Evolutionary conservation across 257 asterid species (phyloP).

Genomic region (Solanum arcanum): DNA sequence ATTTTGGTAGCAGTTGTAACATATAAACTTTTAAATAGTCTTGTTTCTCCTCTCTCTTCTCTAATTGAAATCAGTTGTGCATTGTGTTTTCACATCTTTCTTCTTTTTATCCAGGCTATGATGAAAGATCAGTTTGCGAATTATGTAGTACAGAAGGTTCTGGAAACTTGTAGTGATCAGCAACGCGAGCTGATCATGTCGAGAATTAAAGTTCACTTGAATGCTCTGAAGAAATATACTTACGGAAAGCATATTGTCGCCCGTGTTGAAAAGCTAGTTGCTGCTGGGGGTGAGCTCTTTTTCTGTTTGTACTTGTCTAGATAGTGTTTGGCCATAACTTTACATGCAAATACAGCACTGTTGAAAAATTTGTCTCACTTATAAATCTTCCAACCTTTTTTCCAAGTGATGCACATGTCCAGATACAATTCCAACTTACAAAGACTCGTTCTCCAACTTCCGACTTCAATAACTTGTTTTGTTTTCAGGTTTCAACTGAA

Average conservation of each 20-base stretch:
- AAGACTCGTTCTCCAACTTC: background rate
- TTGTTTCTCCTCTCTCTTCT: background rate
- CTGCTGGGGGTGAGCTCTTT: constrained; percentile 55
- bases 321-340: background rate
- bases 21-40: background rate
- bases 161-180: constrained; percentile 80
- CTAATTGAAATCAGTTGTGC: background rate
- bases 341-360: background rate
- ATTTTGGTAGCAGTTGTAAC: background rate
- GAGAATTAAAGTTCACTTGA: constrained; percentile 66
- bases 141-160: constrained; percentile 73
- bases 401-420: background rate
- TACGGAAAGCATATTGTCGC: constrained; percentile 81
- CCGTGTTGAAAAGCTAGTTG: constrained; percentile 78
- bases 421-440: background rate
- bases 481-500: background rate
- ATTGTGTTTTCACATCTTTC: background rate
- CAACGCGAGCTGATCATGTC: constrained; percentile 67
- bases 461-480: background rate
- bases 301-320: background rate
- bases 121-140: constrained; percentile 87
- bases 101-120: constrained; percentile 46
- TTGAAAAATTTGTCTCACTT: background rate
- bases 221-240: constrained; percentile 75
- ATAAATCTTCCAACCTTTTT: background rate